A percentile compares a stretch with the other conserved stretches of the same genome.
Conservation (phyloP, 495 filamentous ascomycete genomes). For the Podospora fimiseda region DNA sequence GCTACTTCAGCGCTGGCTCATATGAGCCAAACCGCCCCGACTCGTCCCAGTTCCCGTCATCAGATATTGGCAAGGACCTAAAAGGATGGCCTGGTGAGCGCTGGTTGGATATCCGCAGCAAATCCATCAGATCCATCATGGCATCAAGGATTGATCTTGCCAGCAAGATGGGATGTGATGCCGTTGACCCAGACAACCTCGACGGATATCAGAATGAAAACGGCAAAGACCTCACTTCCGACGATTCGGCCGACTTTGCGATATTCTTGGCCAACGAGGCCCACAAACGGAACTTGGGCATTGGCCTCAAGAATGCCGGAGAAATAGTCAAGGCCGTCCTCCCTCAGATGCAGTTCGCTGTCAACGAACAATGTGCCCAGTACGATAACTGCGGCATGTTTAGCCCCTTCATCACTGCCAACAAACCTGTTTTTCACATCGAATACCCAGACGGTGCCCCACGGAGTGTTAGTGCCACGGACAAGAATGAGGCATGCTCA, state of each 20-base stretch:
- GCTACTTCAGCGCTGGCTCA: conserved; percentile 67
- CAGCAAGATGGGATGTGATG: conserved; percentile 57
- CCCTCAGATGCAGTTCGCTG: conserved; percentile 54
- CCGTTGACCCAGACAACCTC: conserved; percentile 66
- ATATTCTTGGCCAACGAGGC: conserved; percentile 53
- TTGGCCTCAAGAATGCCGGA: conserved; percentile 63
- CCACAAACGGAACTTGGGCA: conserved; percentile 39
- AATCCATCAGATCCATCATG: conserved; percentile 57
- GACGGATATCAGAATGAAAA: conserved; percentile 56
- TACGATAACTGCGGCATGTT: conserved; percentile 49
- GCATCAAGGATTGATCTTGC: conserved; percentile 49
- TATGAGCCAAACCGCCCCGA: conserved; percentile 54
- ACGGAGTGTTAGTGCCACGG: conserved; percentile 16
- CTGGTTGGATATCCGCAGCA: conserved; percentile 56
- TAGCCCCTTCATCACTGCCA: conserved; percentile 47
- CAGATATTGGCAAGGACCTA: conserved; percentile 49
- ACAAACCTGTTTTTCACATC: conserved; percentile 69
- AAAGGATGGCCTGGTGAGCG: conserved; percentile 59
- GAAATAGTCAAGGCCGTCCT: conserved; percentile 53
- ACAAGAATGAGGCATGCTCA: conserved; percentile 16
- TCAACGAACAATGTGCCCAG: conserved; percentile 68
- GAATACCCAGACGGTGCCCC: conserved; percentile 55
- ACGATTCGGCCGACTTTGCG: conserved; percentile 52
- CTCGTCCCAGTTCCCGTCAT: conserved; percentile 40
- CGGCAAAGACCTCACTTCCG: conserved; percentile 49